Percentiles rank a stretch among this genome's conserved stretches.
These are phyloP conservation scores for Thielaviopsis euricoi DNA, from an alignment of 2,329 filamentous ascomycete species.

Conservation along the genomic window DNA sequence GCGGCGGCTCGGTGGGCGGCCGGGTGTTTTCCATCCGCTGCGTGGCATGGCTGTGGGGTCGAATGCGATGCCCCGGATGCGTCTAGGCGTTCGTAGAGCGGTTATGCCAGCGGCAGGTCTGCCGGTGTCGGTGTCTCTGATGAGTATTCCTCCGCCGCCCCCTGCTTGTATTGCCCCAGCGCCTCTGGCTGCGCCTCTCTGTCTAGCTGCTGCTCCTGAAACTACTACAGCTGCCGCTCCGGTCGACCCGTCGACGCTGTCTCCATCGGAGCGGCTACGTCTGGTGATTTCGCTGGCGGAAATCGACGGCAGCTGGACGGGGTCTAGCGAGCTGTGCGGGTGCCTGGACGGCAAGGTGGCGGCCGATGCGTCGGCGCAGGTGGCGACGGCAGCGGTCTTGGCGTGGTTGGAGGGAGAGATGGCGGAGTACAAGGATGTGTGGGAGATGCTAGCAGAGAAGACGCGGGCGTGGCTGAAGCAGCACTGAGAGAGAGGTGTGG, in stretches of 20 bases:
- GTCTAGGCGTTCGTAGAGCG: too few relatives aligned
- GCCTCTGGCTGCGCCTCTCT: too few relatives aligned
- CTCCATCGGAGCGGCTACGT: not conserved
- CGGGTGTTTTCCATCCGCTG: not conserved
- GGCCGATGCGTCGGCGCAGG: slow-evolving; percentile 1
- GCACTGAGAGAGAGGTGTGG: too few relatives aligned
- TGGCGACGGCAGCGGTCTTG: slow-evolving; percentile 26
- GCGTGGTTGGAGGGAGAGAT: slow-evolving; percentile 31
- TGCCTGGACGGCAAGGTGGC: not conserved
- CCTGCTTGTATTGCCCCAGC: too few relatives aligned
- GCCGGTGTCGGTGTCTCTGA: too few relatives aligned
- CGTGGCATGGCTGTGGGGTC: too few relatives aligned
- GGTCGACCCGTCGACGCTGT: not conserved
- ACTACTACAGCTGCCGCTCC: too few relatives aligned
- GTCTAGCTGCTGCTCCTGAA: too few relatives aligned
- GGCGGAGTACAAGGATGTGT: slow-evolving; percentile 31
- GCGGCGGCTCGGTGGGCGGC: too few relatives aligned
- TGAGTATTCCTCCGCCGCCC: too few relatives aligned
- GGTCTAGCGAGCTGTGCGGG: slow-evolving; percentile 3
- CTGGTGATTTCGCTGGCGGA: not conserved
- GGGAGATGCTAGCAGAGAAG: slow-evolving; percentile 49
- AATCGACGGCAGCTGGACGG: not conserved
- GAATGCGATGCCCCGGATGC: too few relatives aligned
- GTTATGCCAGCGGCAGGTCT: too few relatives aligned
- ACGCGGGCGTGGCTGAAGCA: slow-evolving; percentile 31